phyloP scores from a whole-genome alignment of 805 yeast species.

The Cyberlindnera euphorbiiphila region DNA sequence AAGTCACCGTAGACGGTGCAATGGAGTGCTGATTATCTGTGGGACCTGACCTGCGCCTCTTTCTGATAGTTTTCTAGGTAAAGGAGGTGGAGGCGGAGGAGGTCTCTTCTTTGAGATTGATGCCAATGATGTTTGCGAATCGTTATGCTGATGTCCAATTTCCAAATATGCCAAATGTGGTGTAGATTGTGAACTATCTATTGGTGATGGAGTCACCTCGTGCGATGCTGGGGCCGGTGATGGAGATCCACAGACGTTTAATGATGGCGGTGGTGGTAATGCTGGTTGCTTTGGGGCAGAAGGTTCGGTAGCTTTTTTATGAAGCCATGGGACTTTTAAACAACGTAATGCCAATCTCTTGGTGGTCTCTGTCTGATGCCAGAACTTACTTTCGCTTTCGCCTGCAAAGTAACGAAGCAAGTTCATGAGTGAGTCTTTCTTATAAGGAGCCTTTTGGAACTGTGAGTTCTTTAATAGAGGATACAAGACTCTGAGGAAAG shows the following conservation, averaged over 20 bases:
- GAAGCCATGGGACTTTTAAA: conserved; percentile 30
- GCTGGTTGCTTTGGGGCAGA: no score
- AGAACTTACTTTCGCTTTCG: conserved; percentile 29
- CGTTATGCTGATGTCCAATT: conserved; percentile 11
- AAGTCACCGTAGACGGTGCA: no score
- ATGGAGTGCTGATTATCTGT: not conserved
- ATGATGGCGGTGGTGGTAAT: no score
- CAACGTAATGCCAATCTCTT: conserved; percentile 37
- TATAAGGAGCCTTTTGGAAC: conserved; percentile 52
- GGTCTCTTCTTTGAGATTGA: conserved; percentile 33
- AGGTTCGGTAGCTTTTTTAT: conserved; percentile 1
- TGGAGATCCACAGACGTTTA: no score
- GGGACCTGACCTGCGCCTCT: conserved; percentile 2
- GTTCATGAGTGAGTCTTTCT: conserved; percentile 47
- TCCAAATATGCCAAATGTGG: conserved; percentile 2
- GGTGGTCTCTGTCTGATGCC: conserved; percentile 36
- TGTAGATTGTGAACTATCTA: conserved; percentile 6
- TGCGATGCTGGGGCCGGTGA: no score
- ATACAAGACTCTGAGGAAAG: conserved; percentile 68
- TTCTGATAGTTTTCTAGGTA: conserved; percentile 28
- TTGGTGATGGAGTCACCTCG: conserved; percentile 1
- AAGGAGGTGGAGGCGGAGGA: conserved; percentile 37
- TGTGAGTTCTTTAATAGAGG: conserved; percentile 70
- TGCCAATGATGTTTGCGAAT: conserved; percentile 35
- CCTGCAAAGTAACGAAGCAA: conserved; percentile 46